Evolutionary conservation across 805 yeast genomes (phyloP).

Genomic region (Hanseniaspora vineae): DNA sequence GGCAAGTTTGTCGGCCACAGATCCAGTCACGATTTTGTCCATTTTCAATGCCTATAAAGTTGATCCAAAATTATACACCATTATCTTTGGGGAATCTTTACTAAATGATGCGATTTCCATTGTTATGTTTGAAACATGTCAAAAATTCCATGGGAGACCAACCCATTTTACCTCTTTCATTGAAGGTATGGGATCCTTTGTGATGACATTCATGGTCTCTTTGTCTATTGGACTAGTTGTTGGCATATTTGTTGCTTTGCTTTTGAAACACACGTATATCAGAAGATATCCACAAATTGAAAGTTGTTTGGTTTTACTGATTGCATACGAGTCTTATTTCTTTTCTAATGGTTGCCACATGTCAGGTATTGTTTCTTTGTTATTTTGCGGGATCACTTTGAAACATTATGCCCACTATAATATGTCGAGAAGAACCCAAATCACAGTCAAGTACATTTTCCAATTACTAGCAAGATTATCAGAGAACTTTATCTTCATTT

Average conservation of each 20-base stretch:
- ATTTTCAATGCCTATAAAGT: slow-evolving; percentile 96
- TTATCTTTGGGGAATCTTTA: slow-evolving; percentile 91
- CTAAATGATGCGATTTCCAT: slow-evolving; percentile 96
- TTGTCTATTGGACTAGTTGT: slow-evolving; percentile 78
- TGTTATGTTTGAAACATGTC: slow-evolving; percentile 98
- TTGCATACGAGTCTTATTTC: slow-evolving; percentile 93
- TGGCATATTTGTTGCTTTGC: slow-evolving; percentile 80
- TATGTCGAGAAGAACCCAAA: slow-evolving; percentile 94
- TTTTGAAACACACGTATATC: slow-evolving; percentile 83
- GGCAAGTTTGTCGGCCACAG: slow-evolving; percentile 95
- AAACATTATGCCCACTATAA: slow-evolving; percentile 95
- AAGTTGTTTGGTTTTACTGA: slow-evolving; percentile 77
- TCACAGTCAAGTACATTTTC: slow-evolving; percentile 89
- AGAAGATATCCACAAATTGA: slow-evolving; percentile 95
- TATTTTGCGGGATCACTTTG: slow-evolving; percentile 92
- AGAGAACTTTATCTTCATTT: slow-evolving; percentile 93
- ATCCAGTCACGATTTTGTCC: slow-evolving; percentile 92
- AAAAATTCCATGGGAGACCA: slow-evolving; percentile 80
- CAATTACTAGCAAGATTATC: slow-evolving; percentile 89
- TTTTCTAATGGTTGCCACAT: slow-evolving; percentile 98
- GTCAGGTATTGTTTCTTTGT: slow-evolving; percentile 93
- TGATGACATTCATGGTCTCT: slow-evolving; percentile 87
- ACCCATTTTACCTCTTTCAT: slow-evolving; percentile 67
- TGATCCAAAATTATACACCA: slow-evolving; percentile 93
- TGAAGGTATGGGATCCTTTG: slow-evolving; percentile 86